These are phyloP conservation scores for Medicago lupulina DNA, from an alignment of 306 rosid genomes.

Conservation along the genomic window DNA sequence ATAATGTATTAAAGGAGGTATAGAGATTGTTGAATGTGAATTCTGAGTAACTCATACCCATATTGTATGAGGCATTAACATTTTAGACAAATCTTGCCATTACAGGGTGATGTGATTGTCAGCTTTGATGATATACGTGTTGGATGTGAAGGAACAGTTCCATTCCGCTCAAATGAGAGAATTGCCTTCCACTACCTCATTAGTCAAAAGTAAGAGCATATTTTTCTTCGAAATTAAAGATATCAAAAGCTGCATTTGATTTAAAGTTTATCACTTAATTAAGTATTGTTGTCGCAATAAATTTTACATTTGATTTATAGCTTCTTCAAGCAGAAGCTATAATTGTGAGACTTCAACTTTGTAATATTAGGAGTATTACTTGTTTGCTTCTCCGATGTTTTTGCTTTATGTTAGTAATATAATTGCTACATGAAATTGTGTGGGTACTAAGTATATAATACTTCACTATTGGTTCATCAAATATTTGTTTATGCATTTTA, in stretches of 20 bases:
- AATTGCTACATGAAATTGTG: neutral
- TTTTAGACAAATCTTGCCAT: slow-evolving; percentile 38
- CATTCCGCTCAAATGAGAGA: slow-evolving; percentile 89
- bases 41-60: slow-evolving; percentile 1
- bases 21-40: slow-evolving; percentile 22
- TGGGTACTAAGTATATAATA: neutral
- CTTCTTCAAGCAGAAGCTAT: neutral
- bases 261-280: slow-evolving; percentile 16
- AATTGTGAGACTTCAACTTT: slow-evolving; percentile 25
- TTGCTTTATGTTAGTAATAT: neutral
- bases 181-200: slow-evolving; percentile 94
- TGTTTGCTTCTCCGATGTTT: neutral
- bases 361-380: slow-evolving; percentile 1
- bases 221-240: slow-evolving; percentile 31
- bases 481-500: slow-evolving; percentile 8
- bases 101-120: slow-evolving; percentile 97
- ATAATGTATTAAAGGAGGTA: slow-evolving; percentile 89
- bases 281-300: neutral
- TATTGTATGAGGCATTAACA: slow-evolving; percentile 23
- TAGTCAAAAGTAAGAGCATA: slow-evolving; percentile 81
- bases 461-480: slow-evolving; percentile 6
- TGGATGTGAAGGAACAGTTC: slow-evolving; percentile 97
- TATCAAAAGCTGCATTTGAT: slow-evolving; percentile 14
- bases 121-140: slow-evolving; percentile 84
- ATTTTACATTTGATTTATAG: neutral